These are phyloP conservation scores for Podila minutissima DNA, from an alignment of 192 early-diverging fungal species.

Conservation along the genomic window DNA sequence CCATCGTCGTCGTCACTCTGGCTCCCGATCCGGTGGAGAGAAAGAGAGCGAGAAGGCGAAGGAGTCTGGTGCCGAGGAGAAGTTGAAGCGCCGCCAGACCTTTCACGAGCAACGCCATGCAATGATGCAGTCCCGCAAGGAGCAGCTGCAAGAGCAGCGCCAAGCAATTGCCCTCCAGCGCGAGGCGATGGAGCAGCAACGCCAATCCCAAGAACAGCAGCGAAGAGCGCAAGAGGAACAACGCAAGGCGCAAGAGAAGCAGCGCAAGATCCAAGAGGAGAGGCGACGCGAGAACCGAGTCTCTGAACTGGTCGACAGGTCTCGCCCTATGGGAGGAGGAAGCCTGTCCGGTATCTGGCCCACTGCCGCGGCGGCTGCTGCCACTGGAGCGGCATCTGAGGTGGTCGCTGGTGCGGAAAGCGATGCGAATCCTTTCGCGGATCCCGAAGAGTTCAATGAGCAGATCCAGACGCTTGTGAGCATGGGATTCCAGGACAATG, in stretches of 20 bases:
- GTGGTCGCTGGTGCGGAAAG: not conserved
- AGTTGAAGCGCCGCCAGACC: slow-evolving; percentile 39
- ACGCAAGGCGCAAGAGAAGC: not conserved
- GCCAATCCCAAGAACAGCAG: slow-evolving; percentile 13
- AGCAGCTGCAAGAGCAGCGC: slow-evolving; percentile 14
- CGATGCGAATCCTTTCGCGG: not conserved
- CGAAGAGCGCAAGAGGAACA: slow-evolving; percentile 11
- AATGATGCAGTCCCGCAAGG: slow-evolving; percentile 18
- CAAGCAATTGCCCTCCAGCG: slow-evolving; percentile 1
- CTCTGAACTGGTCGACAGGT: slow-evolving; percentile 2
- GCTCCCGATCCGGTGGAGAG: slow-evolving; percentile 18
- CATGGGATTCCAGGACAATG: slow-evolving; percentile 39
- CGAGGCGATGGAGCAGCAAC: slow-evolving; percentile 11
- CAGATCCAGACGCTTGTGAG: slow-evolving; percentile 19
- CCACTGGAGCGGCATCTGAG: not conserved
- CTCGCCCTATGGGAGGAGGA: slow-evolving; percentile 26
- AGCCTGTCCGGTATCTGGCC: slow-evolving; percentile 44
- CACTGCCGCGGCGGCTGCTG: not conserved
- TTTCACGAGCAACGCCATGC: slow-evolving; percentile 37
- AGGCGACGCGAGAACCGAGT: slow-evolving; percentile 12
- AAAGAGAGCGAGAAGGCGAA: slow-evolving; percentile 10
- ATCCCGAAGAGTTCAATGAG: slow-evolving; percentile 15
- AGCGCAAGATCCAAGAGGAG: slow-evolving; percentile 11
- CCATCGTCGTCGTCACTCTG: slow-evolving; percentile 29
- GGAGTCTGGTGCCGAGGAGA: slow-evolving; percentile 6